Evolutionary conservation across 805 yeast species (phyloP).

Genomic region (Lachancea dasiensis): DNA sequence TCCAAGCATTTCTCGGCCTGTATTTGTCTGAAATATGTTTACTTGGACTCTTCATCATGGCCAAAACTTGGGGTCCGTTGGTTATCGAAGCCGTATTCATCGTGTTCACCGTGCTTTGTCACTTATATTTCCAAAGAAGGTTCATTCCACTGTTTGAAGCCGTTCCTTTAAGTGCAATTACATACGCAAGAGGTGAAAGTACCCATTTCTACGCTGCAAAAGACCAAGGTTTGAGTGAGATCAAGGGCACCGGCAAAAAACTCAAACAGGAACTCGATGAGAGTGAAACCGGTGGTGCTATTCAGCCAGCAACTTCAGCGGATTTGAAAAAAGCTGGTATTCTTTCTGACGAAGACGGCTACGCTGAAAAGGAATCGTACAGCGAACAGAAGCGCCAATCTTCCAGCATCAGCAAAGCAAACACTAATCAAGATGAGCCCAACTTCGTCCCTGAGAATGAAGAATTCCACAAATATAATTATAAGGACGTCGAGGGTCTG

Average conservation of each 20-base stretch:
- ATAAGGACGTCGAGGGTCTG: constrained; percentile 20
- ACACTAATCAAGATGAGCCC: constrained; percentile 14
- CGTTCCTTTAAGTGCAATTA: constrained; percentile 59
- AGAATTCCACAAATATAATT: constrained; percentile 22
- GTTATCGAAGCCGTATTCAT: constrained; percentile 60
- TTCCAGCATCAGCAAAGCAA: constrained; percentile 7
- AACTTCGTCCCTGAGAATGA: constrained; percentile 29
- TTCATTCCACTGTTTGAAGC: constrained; percentile 60
- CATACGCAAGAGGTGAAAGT: constrained; percentile 34
- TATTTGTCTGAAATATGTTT: constrained; percentile 68
- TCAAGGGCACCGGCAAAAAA: constrained; percentile 43
- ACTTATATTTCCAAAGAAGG: constrained; percentile 50
- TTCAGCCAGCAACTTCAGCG: constrained; percentile 27
- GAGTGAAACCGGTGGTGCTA: constrained; percentile 23
- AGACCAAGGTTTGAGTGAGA: constrained; percentile 61
- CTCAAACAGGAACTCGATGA: constrained; percentile 21
- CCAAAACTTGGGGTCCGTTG: constrained; percentile 73
- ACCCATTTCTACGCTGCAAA: constrained; percentile 48
- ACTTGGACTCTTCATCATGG: constrained; percentile 66
- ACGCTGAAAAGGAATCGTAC: constrained; percentile 6
- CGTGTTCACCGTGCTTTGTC: constrained; percentile 52
- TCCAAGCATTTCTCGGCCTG: constrained; percentile 65
- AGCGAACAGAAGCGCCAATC: constrained; percentile 5
- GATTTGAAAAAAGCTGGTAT: constrained; percentile 28
- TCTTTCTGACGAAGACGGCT: constrained; percentile 16